Conservation (phyloP, 2,329 filamentous ascomycete genomes). For the Colletotrichum agaves region DNA sequence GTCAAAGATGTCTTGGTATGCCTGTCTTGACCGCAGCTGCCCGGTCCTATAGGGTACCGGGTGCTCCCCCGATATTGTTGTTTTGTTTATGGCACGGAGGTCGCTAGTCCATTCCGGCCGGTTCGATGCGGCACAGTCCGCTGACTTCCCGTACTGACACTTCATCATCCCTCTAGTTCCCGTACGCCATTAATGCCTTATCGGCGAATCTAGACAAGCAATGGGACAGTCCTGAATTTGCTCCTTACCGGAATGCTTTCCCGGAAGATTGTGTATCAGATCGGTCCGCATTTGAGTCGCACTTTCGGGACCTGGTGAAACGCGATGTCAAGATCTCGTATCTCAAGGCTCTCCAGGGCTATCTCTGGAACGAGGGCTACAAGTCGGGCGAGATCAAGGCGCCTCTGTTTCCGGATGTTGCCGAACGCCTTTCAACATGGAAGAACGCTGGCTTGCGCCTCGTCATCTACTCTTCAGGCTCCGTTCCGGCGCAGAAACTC, state of each 20-base stretch:
- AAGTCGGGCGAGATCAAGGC: conserved; percentile 74
- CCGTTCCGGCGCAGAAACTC: conserved; percentile 82
- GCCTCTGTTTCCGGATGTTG: conserved; percentile 79
- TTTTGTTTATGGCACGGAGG: conserved; percentile 29
- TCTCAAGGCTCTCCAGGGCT: conserved; percentile 82
- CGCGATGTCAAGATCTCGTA: conserved; percentile 81
- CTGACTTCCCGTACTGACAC: conserved; percentile 12
- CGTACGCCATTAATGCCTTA: conserved; percentile 77
- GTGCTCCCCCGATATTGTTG: conserved; percentile 36
- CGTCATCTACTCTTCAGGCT: conserved; percentile 85
- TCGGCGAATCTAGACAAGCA: conserved; percentile 70
- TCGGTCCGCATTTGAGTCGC: conserved; percentile 69
- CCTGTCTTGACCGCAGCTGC: conserved; percentile 40
- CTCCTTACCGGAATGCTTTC: conserved; percentile 76
- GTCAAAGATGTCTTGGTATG: conserved; percentile 86
- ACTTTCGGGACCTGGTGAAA: conserved; percentile 76
- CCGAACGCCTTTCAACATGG: conserved; percentile 71
- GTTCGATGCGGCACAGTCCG: conserved; percentile 12
- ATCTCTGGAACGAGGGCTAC: conserved; percentile 82
- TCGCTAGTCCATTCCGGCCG: conserved; percentile 23
- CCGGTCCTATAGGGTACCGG: conserved; percentile 33
- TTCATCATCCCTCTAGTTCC: conserved; percentile 66
- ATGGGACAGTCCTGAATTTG: conserved; percentile 75
- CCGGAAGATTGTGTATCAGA: conserved; percentile 71
- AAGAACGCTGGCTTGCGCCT: conserved; percentile 65